A percentile compares a stretch with the other conserved stretches of the same genome.
These are phyloP conservation scores for Chalciporus sphaerocephalus DNA, from an alignment of 768 basidiomycete genomes.

Conservation along the genomic window DNA sequence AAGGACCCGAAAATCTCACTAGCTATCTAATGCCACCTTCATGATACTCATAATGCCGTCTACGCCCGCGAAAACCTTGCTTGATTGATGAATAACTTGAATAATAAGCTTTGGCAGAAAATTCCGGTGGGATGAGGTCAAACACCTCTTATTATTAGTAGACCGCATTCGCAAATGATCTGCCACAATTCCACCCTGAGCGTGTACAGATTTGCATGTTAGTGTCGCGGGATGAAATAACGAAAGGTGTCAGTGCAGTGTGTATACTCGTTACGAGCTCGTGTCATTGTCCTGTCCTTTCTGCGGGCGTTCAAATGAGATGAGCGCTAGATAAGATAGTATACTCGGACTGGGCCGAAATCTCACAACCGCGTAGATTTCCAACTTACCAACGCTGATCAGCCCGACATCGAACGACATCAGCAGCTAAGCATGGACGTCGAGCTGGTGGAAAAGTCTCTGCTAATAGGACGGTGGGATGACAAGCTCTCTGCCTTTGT, in stretches of 20 bases:
- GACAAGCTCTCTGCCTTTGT: constrained; percentile 16
- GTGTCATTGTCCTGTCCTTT: background rate
- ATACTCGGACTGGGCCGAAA: constrained; percentile 8
- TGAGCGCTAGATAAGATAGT: constrained; percentile 5
- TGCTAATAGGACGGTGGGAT: constrained; percentile 52
- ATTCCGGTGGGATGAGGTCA: too few relatives aligned
- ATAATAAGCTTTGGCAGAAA: too few relatives aligned
- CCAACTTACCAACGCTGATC: background rate
- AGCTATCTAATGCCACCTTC: too few relatives aligned
- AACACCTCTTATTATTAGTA: too few relatives aligned
- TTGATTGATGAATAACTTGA: too few relatives aligned
- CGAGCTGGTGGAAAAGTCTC: constrained; percentile 46
- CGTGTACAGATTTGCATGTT: background rate
- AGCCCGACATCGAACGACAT: background rate
- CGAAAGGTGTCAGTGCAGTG: too few relatives aligned
- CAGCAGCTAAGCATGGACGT: constrained; percentile 12
- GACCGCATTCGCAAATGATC: too few relatives aligned
- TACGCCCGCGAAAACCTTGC: too few relatives aligned
- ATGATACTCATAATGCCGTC: too few relatives aligned
- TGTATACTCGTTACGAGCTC: background rate
- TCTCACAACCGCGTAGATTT: background rate
- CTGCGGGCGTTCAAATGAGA: too few relatives aligned
- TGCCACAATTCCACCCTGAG: too few relatives aligned
- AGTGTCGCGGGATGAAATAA: background rate
- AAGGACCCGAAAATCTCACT: too few relatives aligned